Base-by-base conservation (phyloP, 768 basidiomycete species). In the Gymnopilus dilepis region DNA sequence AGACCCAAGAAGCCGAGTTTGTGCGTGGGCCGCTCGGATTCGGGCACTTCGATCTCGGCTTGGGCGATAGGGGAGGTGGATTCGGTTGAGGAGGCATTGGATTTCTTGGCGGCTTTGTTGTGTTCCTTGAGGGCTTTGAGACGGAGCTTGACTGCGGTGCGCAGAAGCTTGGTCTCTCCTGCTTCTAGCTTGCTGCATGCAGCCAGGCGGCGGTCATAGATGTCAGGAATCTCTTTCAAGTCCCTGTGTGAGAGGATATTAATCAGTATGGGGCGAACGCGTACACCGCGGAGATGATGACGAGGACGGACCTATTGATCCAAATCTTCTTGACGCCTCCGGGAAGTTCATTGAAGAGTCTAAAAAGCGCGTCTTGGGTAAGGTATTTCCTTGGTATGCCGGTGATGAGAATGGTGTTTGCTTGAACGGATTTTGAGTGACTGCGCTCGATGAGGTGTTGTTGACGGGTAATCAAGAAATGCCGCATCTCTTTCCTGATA, bases 291-390 rank as follows among this genome's bases (percentile, higher is more conserved):
- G 51, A 34, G 11, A 19, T 19, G 47, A 34, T 13, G 8, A 37
- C 19, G 43, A 17, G 21, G 1, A 57, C 83, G 41, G 59, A 89
- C 88, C 92, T 83, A 73, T 95, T 97, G 38, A 99, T 82, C 95
- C 97, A 99, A 37, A 99, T 87, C 65, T 87, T 86, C 71, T 88
- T 89, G 7, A 96, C 91, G 15, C 96, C 96, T 9, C 96, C 96
- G 0, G 97, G 97, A 2, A 98, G 82, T 59, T 85, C 83, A n/a
- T 84, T 83, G 74, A 93, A 97, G 11, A 97, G 75, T 51, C 84
- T 79, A 42, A 73, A 76, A 28, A 97, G 80, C 3, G 86, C 87
- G 6, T 80, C 74, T 65, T 90, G 88, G 38, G 88, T 87, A 56
- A 98, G 84, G 69, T 89, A 95, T 50, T 85, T 84, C 31, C 80